Conservation (phyloP, 2,329 filamentous ascomycete genomes). For the Pestalotiopsis sp. region DNA sequence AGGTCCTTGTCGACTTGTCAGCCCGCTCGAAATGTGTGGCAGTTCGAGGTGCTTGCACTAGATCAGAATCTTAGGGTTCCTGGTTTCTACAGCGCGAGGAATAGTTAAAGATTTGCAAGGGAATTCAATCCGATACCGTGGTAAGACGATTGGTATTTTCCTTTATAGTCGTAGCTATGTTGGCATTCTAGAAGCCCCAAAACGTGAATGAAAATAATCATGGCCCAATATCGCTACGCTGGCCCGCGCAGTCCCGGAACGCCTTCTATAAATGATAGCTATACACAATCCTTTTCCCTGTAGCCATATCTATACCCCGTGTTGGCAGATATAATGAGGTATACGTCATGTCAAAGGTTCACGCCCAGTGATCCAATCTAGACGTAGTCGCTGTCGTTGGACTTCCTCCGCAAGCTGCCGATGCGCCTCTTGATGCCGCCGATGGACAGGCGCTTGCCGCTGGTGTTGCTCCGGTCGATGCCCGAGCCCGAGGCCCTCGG, state of each 20-base stretch:
- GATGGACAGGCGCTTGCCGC: not conserved
- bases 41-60: too few relatives aligned
- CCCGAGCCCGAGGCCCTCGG: not conserved
- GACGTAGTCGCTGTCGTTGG: not conserved
- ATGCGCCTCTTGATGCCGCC: slow-evolving; percentile 11
- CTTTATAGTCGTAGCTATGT: not conserved
- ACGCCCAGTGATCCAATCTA: not conserved
- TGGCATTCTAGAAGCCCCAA: not conserved
- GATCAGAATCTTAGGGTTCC: too few relatives aligned
- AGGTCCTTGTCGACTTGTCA: too few relatives aligned
- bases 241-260: not conserved
- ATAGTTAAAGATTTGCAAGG: too few relatives aligned
- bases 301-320: not conserved
- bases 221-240: not conserved
- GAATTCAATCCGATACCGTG: too few relatives aligned
- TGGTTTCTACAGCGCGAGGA: too few relatives aligned
- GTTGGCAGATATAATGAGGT: too few relatives aligned
- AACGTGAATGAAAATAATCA: not conserved
- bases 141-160: too few relatives aligned
- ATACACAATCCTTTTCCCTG: not conserved
- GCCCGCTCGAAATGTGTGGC: too few relatives aligned
- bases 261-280: not conserved
- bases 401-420: slow-evolving; percentile 10
- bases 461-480: slow-evolving; percentile 4
- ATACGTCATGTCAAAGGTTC: too few relatives aligned